Percentiles rank a stretch among this genome's conserved stretches.
Evolutionary conservation across 2,329 filamentous ascomycete genomes (phyloP).

Genomic region (Trichoderma hamatum): DNA sequence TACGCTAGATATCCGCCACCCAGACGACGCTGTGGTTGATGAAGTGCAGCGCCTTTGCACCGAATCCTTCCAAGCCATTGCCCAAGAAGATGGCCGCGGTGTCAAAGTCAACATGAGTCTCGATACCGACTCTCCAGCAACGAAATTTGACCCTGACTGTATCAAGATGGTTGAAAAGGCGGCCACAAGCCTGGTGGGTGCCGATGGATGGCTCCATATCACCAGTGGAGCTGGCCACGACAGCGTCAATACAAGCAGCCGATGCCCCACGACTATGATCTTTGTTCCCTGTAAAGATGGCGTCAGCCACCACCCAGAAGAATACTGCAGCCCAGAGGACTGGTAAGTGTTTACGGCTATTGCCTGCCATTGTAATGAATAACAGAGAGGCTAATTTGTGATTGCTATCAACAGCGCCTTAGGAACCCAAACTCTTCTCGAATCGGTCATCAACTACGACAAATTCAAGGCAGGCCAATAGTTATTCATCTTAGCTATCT

Average conservation of each 20-base stretch:
- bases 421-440: constrained; percentile 37
- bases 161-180: constrained; percentile 65
- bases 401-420: constrained; percentile 29
- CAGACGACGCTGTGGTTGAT: constrained; percentile 56
- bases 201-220: constrained; percentile 42
- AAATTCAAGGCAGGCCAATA: constrained; percentile 6
- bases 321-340: constrained; percentile 42
- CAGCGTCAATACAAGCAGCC: constrained; percentile 41
- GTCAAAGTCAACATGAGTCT: constrained; percentile 59
- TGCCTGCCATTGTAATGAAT: too few species aligned
- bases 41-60: constrained; percentile 41
- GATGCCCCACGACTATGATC: constrained; percentile 45
- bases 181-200: constrained; percentile 56
- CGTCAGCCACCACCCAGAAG: constrained; percentile 44
- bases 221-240: constrained; percentile 47
- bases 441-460: constrained; percentile 34
- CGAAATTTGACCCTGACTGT: constrained; percentile 67
- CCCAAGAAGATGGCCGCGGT: constrained; percentile 36
- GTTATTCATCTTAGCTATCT: not conserved
- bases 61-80: constrained; percentile 33
- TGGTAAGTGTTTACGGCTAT: constrained; percentile 32
- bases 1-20: constrained; percentile 66
- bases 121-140: constrained; percentile 62
- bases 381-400: not conserved
- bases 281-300: constrained; percentile 44